These are phyloP conservation scores for Fraxinus angustifolia DNA, from an alignment of 305 asterid species.

Conservation along the genomic window DNA sequence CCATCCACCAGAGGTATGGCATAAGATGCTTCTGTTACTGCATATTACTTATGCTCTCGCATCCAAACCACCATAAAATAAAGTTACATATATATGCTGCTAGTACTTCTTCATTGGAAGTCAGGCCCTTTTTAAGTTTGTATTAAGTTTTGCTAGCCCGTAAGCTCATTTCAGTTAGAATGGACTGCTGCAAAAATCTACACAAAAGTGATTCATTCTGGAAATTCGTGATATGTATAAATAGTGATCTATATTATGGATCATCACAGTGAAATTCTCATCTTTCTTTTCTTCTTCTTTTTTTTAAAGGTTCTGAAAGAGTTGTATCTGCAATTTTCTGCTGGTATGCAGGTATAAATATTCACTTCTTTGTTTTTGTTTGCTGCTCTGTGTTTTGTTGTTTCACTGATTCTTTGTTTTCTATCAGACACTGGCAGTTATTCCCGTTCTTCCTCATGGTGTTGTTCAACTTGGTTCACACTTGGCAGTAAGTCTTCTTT, in stretches of 20 bases:
- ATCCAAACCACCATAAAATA: background rate
- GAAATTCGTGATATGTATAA: background rate
- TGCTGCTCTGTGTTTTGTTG: slow-evolving; percentile 1
- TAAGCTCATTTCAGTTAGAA: background rate
- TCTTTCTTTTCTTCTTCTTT: background rate
- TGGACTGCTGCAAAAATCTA: background rate
- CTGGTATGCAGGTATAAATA: slow-evolving; percentile 65
- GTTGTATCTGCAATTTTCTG: slow-evolving; percentile 54
- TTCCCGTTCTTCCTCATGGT: slow-evolving; percentile 81
- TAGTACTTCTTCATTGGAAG: slow-evolving; percentile 2
- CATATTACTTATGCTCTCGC: background rate
- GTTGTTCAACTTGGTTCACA: slow-evolving; percentile 72
- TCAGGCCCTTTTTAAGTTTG: slow-evolving; percentile 1
- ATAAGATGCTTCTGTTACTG: background rate
- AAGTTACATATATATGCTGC: background rate
- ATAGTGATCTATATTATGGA: background rate
- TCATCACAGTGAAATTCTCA: slow-evolving; percentile 6
- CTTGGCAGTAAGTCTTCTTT: slow-evolving; percentile 43
- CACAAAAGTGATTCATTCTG: background rate
- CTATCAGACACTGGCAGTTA: slow-evolving; percentile 58
- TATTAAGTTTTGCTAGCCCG: background rate
- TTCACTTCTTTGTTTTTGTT: background rate
- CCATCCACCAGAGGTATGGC: slow-evolving; percentile 59
- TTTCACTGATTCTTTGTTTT: slow-evolving; percentile 19
- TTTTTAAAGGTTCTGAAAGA: slow-evolving; percentile 48